Conservation (phyloP, 2,329 filamentous ascomycete genomes). For the Colletotrichum noveboracense region DNA sequence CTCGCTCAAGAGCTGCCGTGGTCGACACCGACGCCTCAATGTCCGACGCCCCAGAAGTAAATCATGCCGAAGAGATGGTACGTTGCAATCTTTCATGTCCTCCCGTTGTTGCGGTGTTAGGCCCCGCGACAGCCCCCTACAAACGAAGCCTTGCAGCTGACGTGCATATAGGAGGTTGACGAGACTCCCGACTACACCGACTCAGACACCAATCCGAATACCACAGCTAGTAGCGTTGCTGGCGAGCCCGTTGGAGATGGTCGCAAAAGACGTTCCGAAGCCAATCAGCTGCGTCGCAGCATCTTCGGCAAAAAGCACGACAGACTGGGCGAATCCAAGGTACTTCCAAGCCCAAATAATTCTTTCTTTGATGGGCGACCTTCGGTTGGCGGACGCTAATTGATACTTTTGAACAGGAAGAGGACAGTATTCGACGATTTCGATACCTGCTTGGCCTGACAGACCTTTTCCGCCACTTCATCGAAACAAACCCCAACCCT, state of each 20-base stretch:
- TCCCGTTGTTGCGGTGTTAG: background rate
- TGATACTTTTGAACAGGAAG: constrained; percentile 64
- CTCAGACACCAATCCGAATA: constrained; percentile 71
- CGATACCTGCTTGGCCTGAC: constrained; percentile 94
- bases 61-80: constrained; percentile 56
- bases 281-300: constrained; percentile 86
- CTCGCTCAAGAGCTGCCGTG: constrained; percentile 56
- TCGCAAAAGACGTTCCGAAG: constrained; percentile 84
- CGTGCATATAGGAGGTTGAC: constrained; percentile 57
- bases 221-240: constrained; percentile 81
- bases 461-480: constrained; percentile 97
- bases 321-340: constrained; percentile 89
- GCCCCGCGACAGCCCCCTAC: background rate
- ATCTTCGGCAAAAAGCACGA: constrained; percentile 97
- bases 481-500: constrained; percentile 95
- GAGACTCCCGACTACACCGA: constrained; percentile 72
- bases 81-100: constrained; percentile 18
- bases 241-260: constrained; percentile 79
- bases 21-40: constrained; percentile 68
- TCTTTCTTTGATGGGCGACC: background rate
- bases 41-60: constrained; percentile 60
- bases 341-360: constrained; percentile 38
- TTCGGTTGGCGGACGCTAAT: background rate
- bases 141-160: background rate
- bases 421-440: constrained; percentile 93